Percentiles rank a stretch among this genome's conserved stretches.
Evolutionary conservation across 2,329 filamentous ascomycete genomes (phyloP).

Genomic region (Aspergillus piperis): DNA sequence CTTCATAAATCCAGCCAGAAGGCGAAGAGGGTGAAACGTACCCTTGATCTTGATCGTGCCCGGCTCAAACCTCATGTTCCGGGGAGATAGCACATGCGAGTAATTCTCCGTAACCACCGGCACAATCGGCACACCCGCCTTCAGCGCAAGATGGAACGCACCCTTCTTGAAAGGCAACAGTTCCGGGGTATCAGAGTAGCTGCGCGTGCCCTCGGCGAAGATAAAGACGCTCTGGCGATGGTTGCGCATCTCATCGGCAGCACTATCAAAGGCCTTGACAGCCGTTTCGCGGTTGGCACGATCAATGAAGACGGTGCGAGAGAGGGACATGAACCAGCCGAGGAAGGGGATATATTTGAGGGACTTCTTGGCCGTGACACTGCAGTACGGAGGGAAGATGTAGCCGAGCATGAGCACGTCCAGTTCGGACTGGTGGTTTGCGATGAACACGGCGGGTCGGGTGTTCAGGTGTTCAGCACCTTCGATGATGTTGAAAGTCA

Average conservation of each 20-base stretch:
- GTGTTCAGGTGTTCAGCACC: conserved; percentile 66
- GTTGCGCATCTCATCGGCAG: conserved; percentile 74
- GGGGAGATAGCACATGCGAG: conserved; percentile 68
- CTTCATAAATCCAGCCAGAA: background rate
- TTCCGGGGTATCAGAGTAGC: conserved; percentile 77
- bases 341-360: conserved; percentile 79
- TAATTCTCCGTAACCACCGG: conserved; percentile 82
- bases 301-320: conserved; percentile 92
- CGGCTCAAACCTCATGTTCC: conserved; percentile 64
- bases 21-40: too few relatives aligned
- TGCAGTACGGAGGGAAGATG: conserved; percentile 89
- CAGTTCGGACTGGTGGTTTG: conserved; percentile 95
- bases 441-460: conserved; percentile 85
- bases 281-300: conserved; percentile 81
- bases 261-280: conserved; percentile 79
- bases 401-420: conserved; percentile 88
- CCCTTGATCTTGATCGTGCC: conserved; percentile 76
- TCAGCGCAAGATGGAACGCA: conserved; percentile 91
- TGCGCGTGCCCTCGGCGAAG: conserved; percentile 80
- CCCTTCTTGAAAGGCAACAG: conserved; percentile 98
- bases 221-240: conserved; percentile 63
- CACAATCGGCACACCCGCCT: conserved; percentile 90
- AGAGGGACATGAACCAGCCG: conserved; percentile 91
- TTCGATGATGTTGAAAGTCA: conserved; percentile 71
- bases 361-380: conserved; percentile 86